Evolutionary conservation across 805 yeast species (phyloP).

Genomic region (Metschnikowia gruessii): DNA sequence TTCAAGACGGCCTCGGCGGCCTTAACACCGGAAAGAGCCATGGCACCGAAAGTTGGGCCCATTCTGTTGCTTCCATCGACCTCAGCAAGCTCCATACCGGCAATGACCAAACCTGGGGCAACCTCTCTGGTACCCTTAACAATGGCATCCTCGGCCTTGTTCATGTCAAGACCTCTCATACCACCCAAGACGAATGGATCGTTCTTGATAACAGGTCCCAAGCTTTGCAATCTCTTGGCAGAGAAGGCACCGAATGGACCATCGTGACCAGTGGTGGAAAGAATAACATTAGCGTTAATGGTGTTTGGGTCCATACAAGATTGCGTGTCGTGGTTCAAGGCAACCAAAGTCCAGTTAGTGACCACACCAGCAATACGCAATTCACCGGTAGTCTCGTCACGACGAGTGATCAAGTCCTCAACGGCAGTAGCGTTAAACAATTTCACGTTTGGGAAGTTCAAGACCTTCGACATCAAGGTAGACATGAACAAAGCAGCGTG

Average conservation of each 20-base stretch:
- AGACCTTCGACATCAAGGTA: slow-evolving; percentile 64
- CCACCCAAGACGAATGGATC: slow-evolving; percentile 46
- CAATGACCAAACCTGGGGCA: slow-evolving; percentile 62
- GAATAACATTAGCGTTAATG: slow-evolving; percentile 59
- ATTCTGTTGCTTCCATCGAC: slow-evolving; percentile 75
- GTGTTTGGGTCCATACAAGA: slow-evolving; percentile 84
- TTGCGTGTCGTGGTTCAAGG: slow-evolving; percentile 72
- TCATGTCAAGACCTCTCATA: slow-evolving; percentile 80
- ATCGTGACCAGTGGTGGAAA: slow-evolving; percentile 78
- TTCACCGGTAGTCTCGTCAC: slow-evolving; percentile 52
- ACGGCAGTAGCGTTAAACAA: slow-evolving; percentile 78
- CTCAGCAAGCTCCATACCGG: slow-evolving; percentile 79
- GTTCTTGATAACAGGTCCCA: slow-evolving; percentile 34
- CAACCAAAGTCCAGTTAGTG: slow-evolving; percentile 78
- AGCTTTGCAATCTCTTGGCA: slow-evolving; percentile 55
- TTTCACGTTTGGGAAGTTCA: slow-evolving; percentile 70
- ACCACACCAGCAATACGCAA: slow-evolving; percentile 75
- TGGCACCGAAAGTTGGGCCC: slow-evolving; percentile 85
- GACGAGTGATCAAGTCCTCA: slow-evolving; percentile 74
- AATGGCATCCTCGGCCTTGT: slow-evolving; percentile 70
- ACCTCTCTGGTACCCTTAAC: slow-evolving; percentile 67
- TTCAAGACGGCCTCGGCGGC: slow-evolving; percentile 60
- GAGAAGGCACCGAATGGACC: slow-evolving; percentile 82
- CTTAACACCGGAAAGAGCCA: slow-evolving; percentile 75
- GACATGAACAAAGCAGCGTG: slow-evolving; percentile 78